Conservation (phyloP, 192 early-diverging fungal species). For the Mortierella hygrophila region DNA sequence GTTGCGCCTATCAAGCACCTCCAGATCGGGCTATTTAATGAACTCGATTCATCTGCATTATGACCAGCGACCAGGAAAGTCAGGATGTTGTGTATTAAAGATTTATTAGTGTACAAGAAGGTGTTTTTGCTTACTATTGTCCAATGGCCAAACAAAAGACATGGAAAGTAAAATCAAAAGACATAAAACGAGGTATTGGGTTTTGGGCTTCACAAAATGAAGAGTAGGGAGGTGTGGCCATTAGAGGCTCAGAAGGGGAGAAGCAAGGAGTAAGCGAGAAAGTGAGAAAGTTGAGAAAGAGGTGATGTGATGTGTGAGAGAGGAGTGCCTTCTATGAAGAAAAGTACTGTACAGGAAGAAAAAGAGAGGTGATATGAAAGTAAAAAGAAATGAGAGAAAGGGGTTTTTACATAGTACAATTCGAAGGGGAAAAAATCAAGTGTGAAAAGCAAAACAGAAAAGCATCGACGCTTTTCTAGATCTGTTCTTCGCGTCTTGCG, state of each 20-base stretch:
- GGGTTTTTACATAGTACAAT: not conserved
- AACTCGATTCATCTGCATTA: too few relatives aligned
- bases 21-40: too few relatives aligned
- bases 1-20: too few relatives aligned
- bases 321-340: conserved; percentile 26
- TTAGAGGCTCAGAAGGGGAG: not conserved
- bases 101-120: conserved; percentile 1
- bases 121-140: not conserved
- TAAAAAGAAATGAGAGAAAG: not conserved
- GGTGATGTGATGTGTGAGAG: not conserved
- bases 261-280: not conserved
- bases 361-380: not conserved
- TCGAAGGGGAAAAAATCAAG: not conserved
- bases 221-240: conserved; percentile 8
- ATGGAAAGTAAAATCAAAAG: not conserved
- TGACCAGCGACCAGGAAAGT: too few relatives aligned
- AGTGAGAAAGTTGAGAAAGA: not conserved
- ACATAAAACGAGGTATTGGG: conserved; percentile 16
- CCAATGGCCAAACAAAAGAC: not conserved
- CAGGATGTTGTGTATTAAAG: not conserved
- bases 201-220: not conserved
- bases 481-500: conserved; percentile 44
- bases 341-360: conserved; percentile 30
- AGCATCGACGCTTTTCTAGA: conserved; percentile 16
- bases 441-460: not conserved